Conservation (phyloP, 257 asterid species). For the Fraxinus anomala region DNA sequence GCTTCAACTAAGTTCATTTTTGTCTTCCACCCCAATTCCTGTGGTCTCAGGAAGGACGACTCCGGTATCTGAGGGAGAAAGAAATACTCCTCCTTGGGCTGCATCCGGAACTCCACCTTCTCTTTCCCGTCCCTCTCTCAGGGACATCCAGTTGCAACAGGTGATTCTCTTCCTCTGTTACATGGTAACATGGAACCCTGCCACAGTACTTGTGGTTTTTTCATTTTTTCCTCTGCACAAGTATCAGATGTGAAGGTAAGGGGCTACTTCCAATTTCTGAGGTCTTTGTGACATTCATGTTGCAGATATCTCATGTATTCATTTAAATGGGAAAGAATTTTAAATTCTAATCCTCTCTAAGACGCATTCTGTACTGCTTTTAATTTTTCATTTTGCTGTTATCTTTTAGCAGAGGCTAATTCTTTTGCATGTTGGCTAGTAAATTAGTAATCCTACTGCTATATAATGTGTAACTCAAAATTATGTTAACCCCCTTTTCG, state of each 20-base stretch:
- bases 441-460: too few relatives aligned
- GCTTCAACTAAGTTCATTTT: constrained; percentile 56
- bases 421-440: too few relatives aligned
- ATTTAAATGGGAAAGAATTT: not conserved
- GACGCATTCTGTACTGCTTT: not conserved
- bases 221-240: not conserved
- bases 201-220: not conserved
- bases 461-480: too few relatives aligned
- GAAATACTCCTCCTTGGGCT: constrained; percentile 89
- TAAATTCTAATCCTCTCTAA: not conserved
- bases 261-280: not conserved
- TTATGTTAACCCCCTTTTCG: not conserved
- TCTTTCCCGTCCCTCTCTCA: constrained; percentile 77
- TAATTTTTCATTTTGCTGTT: not conserved
- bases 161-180: constrained; percentile 33
- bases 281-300: not conserved
- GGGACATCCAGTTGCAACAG: constrained; percentile 95
- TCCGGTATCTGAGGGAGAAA: constrained; percentile 64
- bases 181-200: not conserved
- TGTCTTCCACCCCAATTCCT: constrained; percentile 66
- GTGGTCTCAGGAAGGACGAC: constrained; percentile 45
- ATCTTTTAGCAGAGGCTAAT: not conserved
- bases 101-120: constrained; percentile 86
- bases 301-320: not conserved
- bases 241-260: not conserved